Conservation (phyloP, 1,284 basidiomycete species). For the Stygiomarasmius scandens region DNA sequence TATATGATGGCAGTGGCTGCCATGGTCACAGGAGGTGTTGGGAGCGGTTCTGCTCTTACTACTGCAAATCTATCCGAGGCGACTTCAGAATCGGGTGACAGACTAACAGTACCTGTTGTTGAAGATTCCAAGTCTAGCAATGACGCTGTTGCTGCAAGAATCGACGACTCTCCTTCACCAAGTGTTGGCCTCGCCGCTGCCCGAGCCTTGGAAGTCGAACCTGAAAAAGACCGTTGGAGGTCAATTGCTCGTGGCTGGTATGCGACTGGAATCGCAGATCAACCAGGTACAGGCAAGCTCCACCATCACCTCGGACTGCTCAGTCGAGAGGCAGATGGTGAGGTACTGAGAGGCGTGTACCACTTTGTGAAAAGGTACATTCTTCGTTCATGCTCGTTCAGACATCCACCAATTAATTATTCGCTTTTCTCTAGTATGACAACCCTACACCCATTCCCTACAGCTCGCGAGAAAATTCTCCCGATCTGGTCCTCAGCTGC, state of each 20-base stretch:
- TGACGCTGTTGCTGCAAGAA: conserved; percentile 54
- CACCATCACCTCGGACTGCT: conserved; percentile 95
- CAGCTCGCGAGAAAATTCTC: conserved; percentile 86
- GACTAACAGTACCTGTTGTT: conserved; percentile 26
- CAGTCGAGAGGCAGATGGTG: conserved; percentile 77
- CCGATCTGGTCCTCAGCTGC: conserved; percentile 80
- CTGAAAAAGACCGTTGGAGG: conserved; percentile 93
- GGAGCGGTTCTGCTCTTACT: conserved; percentile 46
- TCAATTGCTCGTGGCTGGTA: conserved; percentile 94
- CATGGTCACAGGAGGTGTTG: conserved; percentile 53
- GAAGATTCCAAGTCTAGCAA: conserved; percentile 45
- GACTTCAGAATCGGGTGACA: conserved; percentile 24
- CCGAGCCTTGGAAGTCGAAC: conserved; percentile 82
- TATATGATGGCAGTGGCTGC: conserved; percentile 93
- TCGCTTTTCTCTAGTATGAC: conserved; percentile 63
- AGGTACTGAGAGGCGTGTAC: conserved; percentile 88
- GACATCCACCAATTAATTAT: conserved; percentile 15
- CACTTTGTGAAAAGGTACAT: conserved; percentile 93
- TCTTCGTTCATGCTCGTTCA: neutral
- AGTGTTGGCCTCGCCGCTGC: conserved; percentile 89
- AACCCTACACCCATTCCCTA: conserved; percentile 85
- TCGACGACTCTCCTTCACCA: conserved; percentile 71
- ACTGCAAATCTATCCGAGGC: conserved; percentile 48
- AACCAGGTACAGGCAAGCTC: conserved; percentile 88
- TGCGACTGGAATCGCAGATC: conserved; percentile 81